Evolutionary conservation across 2,329 filamentous ascomycete species (phyloP).

Genomic region (Colletotrichum abscissum): DNA sequence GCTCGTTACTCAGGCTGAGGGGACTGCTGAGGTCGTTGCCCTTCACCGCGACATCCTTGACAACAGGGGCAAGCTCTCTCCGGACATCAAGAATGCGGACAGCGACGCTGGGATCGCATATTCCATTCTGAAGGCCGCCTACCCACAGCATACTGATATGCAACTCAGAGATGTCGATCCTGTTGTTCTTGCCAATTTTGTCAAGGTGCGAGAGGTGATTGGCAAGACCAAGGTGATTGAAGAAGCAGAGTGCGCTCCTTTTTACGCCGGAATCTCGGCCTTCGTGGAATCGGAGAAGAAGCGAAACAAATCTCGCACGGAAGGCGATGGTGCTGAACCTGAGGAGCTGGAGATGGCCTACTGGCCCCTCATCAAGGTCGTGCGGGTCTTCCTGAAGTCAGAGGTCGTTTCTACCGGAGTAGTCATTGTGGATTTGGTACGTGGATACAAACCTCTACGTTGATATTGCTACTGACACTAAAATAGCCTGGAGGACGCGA

Average conservation of each 20-base stretch:
- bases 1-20: slow-evolving; percentile 64
- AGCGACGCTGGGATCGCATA: slow-evolving; percentile 54
- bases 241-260: neutral
- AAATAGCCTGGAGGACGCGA: slow-evolving; percentile 65
- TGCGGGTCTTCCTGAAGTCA: slow-evolving; percentile 51
- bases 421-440: slow-evolving; percentile 57
- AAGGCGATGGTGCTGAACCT: neutral
- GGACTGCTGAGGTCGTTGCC: slow-evolving; percentile 61
- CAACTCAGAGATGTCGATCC: neutral
- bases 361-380: slow-evolving; percentile 66
- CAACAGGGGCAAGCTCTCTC: slow-evolving; percentile 48
- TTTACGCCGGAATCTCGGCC: slow-evolving; percentile 11
- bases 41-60: slow-evolving; percentile 61
- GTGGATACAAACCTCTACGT: slow-evolving; percentile 37
- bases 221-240: neutral
- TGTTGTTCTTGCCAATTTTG: neutral
- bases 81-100: slow-evolving; percentile 52
- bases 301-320: neutral
- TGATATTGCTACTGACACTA: slow-evolving; percentile 25
- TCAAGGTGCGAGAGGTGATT: neutral
- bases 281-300: slow-evolving; percentile 21
- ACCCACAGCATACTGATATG: slow-evolving; percentile 42
- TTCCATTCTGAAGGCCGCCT: slow-evolving; percentile 59
- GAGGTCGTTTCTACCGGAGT: slow-evolving; percentile 47
- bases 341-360: slow-evolving; percentile 41